phyloP scores from a whole-genome alignment of 805 yeast species.

The Dipodascus geniculatus region DNA sequence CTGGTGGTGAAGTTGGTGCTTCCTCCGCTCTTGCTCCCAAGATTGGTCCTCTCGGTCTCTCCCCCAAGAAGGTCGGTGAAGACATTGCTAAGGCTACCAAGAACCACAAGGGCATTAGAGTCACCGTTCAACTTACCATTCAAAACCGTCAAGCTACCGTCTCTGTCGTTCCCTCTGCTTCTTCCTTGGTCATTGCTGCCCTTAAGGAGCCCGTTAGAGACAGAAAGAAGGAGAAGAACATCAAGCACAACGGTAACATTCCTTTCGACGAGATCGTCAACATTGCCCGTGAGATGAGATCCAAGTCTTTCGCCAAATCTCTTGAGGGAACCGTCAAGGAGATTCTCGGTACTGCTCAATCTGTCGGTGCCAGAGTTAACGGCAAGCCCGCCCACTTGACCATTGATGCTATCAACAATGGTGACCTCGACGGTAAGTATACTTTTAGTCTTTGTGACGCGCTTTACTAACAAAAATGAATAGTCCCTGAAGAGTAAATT shows the following conservation, averaged over 20 bases:
- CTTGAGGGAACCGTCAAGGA: slow-evolving; percentile 96
- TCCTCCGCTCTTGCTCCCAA: slow-evolving; percentile 99
- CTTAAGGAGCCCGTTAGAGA: slow-evolving; percentile 99
- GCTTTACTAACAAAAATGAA: neutral
- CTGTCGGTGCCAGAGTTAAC: slow-evolving; percentile 98
- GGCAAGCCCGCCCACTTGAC: slow-evolving; percentile 99
- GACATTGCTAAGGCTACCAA: slow-evolving; percentile 99
- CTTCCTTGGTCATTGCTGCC: slow-evolving; percentile 97
- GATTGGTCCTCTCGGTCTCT: slow-evolving; percentile 99
- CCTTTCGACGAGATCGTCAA: slow-evolving; percentile 93
- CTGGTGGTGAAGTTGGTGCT: slow-evolving; percentile 99
- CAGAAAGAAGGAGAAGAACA: slow-evolving; percentile 99
- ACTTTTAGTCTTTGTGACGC: neutral
- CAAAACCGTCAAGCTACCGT: slow-evolving; percentile 99
- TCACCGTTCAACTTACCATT: slow-evolving; percentile 95
- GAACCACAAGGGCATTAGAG: slow-evolving; percentile 98
- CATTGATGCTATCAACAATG: slow-evolving; percentile 96
- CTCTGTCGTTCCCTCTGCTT: slow-evolving; percentile 98
- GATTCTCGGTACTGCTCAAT: slow-evolving; percentile 99
- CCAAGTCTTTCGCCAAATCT: slow-evolving; percentile 95
- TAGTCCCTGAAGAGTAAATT: slow-evolving; percentile 3
- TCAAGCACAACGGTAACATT: slow-evolving; percentile 98
- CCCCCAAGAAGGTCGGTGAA: slow-evolving; percentile 99
- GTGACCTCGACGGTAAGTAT: slow-evolving; percentile 68
- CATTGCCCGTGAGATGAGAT: slow-evolving; percentile 95